Evolutionary conservation across 2,329 filamentous ascomycete genomes (phyloP), one percentile per base, ranked within the genome.

Genomic region (Fusarium ambrosium): DNA sequence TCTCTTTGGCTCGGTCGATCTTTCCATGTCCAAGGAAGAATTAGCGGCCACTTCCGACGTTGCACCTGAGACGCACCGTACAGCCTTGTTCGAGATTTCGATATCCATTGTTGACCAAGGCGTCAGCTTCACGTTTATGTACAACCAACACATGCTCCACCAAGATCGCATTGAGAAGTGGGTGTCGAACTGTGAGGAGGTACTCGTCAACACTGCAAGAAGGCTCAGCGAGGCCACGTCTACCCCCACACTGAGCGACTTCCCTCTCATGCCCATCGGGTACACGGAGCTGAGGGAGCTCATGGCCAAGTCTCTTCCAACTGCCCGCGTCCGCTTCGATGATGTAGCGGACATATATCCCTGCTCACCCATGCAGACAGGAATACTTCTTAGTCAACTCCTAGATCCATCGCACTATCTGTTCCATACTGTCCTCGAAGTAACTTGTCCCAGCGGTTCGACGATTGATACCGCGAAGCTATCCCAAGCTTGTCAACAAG

Each of bases 301-400:
- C 0, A 51, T 70, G 9, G 75, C 64, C 6, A 70, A 43, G 13
- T 53, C 70, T 29, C 73, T 82, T 14, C 74, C 72, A 8, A 62
- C 71, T 4, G 70, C 70, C 14, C 68, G 72, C 1, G 53, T 79
- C 6, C 41, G 59, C 5, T 58, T 78, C 1, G 53, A 67, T 0
- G 72, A 68, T 3, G 72, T 85, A 0, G 76, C 82, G 27, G 82
- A 83, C 22, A 79, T 84, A 1, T 85, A 82, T 22, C 84, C 84
- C 1, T 84, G 81, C 64, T 83, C 83, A 1, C 82, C 82, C 0
- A 80, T 84, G 69, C 84, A 85, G 51, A 77, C 79, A 2, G 83
- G 83, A 5, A 79, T 85, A 14, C 67, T 84, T 0, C 68, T 85
- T n/a, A 84, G 81, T 27, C 81, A 84, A 18, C 18, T 80, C 27